Conservation (phyloP, 495 filamentous ascomycete genomes). For the Thozetella sp. region DNA sequence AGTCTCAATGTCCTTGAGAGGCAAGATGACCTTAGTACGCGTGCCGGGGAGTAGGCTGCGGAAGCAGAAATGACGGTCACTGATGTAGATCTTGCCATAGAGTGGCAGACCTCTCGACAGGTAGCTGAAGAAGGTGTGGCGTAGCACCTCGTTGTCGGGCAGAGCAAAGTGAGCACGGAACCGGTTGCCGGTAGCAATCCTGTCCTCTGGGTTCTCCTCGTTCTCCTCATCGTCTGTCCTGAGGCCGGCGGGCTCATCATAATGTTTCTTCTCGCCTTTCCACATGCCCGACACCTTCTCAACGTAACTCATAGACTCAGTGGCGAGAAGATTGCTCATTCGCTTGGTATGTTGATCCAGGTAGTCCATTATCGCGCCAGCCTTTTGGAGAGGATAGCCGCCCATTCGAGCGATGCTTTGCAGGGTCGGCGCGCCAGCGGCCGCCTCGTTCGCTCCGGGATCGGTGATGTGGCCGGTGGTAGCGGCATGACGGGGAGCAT, state of each 20-base stretch:
- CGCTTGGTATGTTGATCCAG: slow-evolving; percentile 71
- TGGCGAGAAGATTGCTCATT: slow-evolving; percentile 85
- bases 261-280: slow-evolving; percentile 89
- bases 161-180: slow-evolving; percentile 92
- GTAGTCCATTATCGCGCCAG: slow-evolving; percentile 82
- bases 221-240: slow-evolving; percentile 60
- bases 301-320: slow-evolving; percentile 95
- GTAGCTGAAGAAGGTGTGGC: slow-evolving; percentile 88
- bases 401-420: slow-evolving; percentile 76
- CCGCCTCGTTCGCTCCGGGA: slow-evolving; percentile 23
- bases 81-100: slow-evolving; percentile 96
- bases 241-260: slow-evolving; percentile 72
- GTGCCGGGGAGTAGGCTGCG: slow-evolving; percentile 89
- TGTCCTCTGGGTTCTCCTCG: slow-evolving; percentile 64
- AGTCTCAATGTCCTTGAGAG: slow-evolving; percentile 90
- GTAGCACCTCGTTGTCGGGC: slow-evolving; percentile 80
- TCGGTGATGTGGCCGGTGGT: slow-evolving; percentile 37
- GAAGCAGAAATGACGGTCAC: slow-evolving; percentile 89
- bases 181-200: slow-evolving; percentile 63
- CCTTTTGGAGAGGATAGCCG: slow-evolving; percentile 81
- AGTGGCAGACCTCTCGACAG: slow-evolving; percentile 86
- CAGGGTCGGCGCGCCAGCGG: slow-evolving; percentile 56
- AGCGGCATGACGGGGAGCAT: slow-evolving; percentile 18
- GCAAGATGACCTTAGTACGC: slow-evolving; percentile 90
- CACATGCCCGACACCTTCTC: slow-evolving; percentile 98